phyloP scores from a whole-genome alignment of 2,329 filamentous ascomycete genomes.

The Fusarium staphyleae region DNA sequence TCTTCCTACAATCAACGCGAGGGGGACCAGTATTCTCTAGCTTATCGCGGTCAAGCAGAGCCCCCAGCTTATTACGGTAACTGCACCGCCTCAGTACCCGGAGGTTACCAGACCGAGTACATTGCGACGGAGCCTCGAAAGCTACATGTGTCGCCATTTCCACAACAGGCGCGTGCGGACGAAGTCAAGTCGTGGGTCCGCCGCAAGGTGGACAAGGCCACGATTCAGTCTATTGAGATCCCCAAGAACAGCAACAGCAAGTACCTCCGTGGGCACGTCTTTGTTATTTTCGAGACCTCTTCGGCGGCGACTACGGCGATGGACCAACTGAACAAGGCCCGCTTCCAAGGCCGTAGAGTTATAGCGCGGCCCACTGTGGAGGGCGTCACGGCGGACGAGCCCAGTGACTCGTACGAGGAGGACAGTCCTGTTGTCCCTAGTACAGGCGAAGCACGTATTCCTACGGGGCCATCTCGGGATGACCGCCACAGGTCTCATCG shows the following conservation, averaged over 20 bases:
- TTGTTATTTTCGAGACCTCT: constrained; percentile 36
- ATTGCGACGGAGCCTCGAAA: constrained; percentile 31
- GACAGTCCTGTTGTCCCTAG: background rate
- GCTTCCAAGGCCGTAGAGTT: constrained; percentile 39
- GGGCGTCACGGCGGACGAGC: constrained; percentile 19
- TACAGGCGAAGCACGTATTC: constrained; percentile 1
- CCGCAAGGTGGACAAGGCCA: constrained; percentile 32
- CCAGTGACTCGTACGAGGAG: background rate
- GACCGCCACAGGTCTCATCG: constrained; percentile 5
- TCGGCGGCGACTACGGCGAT: constrained; percentile 35
- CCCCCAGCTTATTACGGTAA: constrained; percentile 7
- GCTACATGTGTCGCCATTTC: constrained; percentile 40
- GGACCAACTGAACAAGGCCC: constrained; percentile 38
- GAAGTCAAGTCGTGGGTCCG: constrained; percentile 43
- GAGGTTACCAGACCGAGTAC: constrained; percentile 8
- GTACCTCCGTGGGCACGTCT: constrained; percentile 39
- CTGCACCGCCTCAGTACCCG: background rate
- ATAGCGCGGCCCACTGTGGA: constrained; percentile 34
- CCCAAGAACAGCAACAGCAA: constrained; percentile 34
- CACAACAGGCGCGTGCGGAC: constrained; percentile 28
- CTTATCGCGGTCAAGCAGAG: constrained; percentile 23
- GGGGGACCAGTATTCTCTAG: constrained; percentile 20
- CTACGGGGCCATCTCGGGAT: constrained; percentile 14
- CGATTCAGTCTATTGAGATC: constrained; percentile 39
- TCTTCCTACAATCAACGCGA: constrained; percentile 22